Conservation (phyloP, 1,139 yeast species). For the Nematodospora anomalae region DNA sequence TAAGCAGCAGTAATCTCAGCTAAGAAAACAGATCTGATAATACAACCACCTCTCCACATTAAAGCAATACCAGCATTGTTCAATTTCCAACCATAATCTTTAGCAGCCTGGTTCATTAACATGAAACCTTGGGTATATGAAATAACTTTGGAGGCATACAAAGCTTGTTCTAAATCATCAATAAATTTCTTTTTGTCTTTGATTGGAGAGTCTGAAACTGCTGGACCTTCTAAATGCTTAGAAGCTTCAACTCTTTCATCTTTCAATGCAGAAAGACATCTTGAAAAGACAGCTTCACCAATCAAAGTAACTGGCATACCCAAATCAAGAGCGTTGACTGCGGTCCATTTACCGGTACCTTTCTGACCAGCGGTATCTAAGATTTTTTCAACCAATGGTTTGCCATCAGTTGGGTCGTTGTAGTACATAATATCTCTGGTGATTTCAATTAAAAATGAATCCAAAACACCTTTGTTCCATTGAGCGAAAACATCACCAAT, state of each 20-base stretch:
- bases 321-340: slow-evolving; percentile 93
- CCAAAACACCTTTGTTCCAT: slow-evolving; percentile 98
- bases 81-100: slow-evolving; percentile 94
- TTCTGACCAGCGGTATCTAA: slow-evolving; percentile 98
- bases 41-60: slow-evolving; percentile 99
- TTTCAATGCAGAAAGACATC: slow-evolving; percentile 93
- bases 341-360: slow-evolving; percentile 99
- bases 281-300: slow-evolving; percentile 97
- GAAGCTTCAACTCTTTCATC: slow-evolving; percentile 88
- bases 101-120: slow-evolving; percentile 98
- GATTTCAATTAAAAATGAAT: slow-evolving; percentile 95
- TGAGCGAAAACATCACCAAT: slow-evolving; percentile 87
- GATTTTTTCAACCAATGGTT: slow-evolving; percentile 93
- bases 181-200: slow-evolving; percentile 73
- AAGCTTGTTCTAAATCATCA: slow-evolving; percentile 95
- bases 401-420: slow-evolving; percentile 83
- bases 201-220: slow-evolving; percentile 50
- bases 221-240: slow-evolving; percentile 75
- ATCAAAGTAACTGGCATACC: slow-evolving; percentile 98
- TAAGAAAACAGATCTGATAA: slow-evolving; percentile 96
- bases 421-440: slow-evolving; percentile 91
- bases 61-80: slow-evolving; percentile 98
- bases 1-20: slow-evolving; percentile 96
- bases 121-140: slow-evolving; percentile 99
- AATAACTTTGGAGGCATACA: slow-evolving; percentile 97